Evolutionary conservation across 2,329 filamentous ascomycete species (phyloP).

Genomic region (Dryadomyces sulphureus): DNA sequence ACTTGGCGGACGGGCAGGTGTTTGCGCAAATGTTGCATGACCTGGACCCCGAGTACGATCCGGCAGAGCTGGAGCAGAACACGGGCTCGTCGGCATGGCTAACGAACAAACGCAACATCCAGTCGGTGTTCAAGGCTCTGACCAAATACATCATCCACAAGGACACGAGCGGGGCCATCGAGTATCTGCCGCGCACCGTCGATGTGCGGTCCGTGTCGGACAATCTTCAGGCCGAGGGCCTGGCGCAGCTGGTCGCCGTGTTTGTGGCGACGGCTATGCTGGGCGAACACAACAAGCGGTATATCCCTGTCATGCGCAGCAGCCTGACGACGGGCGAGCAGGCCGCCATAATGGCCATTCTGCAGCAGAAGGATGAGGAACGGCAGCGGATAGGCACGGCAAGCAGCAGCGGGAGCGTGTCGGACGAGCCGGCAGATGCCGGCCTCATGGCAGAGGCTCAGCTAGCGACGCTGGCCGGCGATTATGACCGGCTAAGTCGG

Average conservation of each 20-base stretch:
- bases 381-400: slow-evolving; percentile 23
- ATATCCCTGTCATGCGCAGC: slow-evolving; percentile 18
- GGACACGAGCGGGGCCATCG: slow-evolving; percentile 11
- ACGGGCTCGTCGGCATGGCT: slow-evolving; percentile 27
- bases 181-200: slow-evolving; percentile 11
- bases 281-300: slow-evolving; percentile 15
- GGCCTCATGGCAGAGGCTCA: slow-evolving; percentile 43
- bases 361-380: slow-evolving; percentile 29
- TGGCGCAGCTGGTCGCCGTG: slow-evolving; percentile 9
- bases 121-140: slow-evolving; percentile 73
- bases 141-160: slow-evolving; percentile 50
- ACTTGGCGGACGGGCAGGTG: slow-evolving; percentile 37
- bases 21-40: slow-evolving; percentile 42
- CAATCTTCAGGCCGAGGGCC: slow-evolving; percentile 10
- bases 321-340: slow-evolving; percentile 21
- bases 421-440: slow-evolving; percentile 27
- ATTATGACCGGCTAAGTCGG: slow-evolving; percentile 39
- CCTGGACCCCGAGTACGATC: slow-evolving; percentile 41
- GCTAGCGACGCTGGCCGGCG: slow-evolving; percentile 32
- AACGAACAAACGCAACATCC: slow-evolving; percentile 76
- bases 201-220: slow-evolving; percentile 12
- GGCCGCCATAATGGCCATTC: slow-evolving; percentile 31
- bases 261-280: slow-evolving; percentile 25
- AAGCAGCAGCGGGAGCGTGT: slow-evolving; percentile 19
- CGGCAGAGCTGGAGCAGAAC: slow-evolving; percentile 34